A percentile compares a stretch with the other conserved stretches of the same genome.
Conservation (phyloP, 2,329 filamentous ascomycete genomes). For the Alternaria sp. region DNA sequence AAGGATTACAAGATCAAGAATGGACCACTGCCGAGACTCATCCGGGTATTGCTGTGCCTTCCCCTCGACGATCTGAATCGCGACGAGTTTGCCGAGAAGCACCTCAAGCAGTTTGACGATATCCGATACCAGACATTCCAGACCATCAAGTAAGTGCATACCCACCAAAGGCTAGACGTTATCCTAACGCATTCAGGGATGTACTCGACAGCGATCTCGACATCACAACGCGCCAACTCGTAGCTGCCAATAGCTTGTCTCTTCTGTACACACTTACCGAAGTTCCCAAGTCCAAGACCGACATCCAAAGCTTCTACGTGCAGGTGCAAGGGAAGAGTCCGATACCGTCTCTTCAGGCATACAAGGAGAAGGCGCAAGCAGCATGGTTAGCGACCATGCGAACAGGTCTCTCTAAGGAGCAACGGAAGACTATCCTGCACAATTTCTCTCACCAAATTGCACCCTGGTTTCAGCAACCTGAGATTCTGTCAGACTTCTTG, state of each 20-base stretch:
- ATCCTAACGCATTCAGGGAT: slow-evolving; percentile 16
- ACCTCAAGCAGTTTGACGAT: slow-evolving; percentile 82
- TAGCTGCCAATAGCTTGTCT: slow-evolving; percentile 64
- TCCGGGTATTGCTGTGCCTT: slow-evolving; percentile 69
- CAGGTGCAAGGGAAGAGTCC: slow-evolving; percentile 71
- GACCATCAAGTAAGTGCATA: slow-evolving; percentile 69
- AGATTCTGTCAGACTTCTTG: slow-evolving; percentile 93
- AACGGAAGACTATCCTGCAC: slow-evolving; percentile 80
- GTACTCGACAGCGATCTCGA: slow-evolving; percentile 45
- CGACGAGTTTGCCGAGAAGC: slow-evolving; percentile 79
- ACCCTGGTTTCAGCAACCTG: slow-evolving; percentile 88
- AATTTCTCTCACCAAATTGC: slow-evolving; percentile 81
- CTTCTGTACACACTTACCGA: slow-evolving; percentile 74
- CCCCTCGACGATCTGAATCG: slow-evolving; percentile 67
- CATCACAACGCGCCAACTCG: slow-evolving; percentile 29
- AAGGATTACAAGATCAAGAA: slow-evolving; percentile 72
- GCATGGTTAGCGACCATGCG: slow-evolving; percentile 85
- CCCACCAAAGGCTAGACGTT: not conserved
- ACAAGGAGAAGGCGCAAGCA: slow-evolving; percentile 83
- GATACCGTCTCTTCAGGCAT: slow-evolving; percentile 68
- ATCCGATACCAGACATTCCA: slow-evolving; percentile 84
- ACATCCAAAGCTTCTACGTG: slow-evolving; percentile 75
- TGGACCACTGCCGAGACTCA: slow-evolving; percentile 70
- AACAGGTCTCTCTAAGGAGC: slow-evolving; percentile 71
- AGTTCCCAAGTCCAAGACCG: slow-evolving; percentile 72